Base-by-base conservation (phyloP, 2,329 filamentous ascomycete species). In the Alternaria conjuncta region DNA sequence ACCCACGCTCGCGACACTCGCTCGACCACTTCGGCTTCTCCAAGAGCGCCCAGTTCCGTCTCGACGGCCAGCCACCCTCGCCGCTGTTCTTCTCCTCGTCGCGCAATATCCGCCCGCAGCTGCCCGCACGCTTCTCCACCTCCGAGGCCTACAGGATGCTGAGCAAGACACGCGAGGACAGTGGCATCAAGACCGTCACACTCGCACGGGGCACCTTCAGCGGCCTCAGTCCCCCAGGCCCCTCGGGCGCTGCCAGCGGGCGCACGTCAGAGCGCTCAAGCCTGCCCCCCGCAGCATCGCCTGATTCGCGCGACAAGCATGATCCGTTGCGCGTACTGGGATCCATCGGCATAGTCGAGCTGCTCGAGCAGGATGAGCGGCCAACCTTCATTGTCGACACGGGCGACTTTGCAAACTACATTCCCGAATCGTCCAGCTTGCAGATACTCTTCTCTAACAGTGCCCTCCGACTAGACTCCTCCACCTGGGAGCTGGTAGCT, bases 331-430 rank as follows among this genome's bases (percentile, higher is more conserved):
- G 88, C 55, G 81, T 88, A 55, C 82, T 94, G 5, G 87, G 87
- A 45, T 86, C 86, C 25, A 84, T 94, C 55, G 89, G 90, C 23
- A 85, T 93, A 10, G 80, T 90, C 20, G 92, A 95, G 76, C 81
- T 95, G 43, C 79, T 96, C 44, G 92, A 95, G 73, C 87, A 91
- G 68, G 92, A 96, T 75, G 87, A 90, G 54, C 84, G 92, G 50
- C 92, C 92, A 3, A 92, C 90, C 0, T 93, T 95, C 71, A 86
- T 95, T 45, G 83, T 95, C 32, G 92, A 95, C 71, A 80, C 92
- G 55, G 82, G 83, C 8, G 87, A 90, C 71, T 78, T 83, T 2
- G 77, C 81, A n/a, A 90, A 89, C 69, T 84, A 83, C 50, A 81
- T 80, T 21, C 81, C 85, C 1, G 84, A 85, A 0, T 60, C 66